phyloP scores from a whole-genome alignment of 2,329 filamentous ascomycete genomes.

The Pleomassaria siparia region DNA sequence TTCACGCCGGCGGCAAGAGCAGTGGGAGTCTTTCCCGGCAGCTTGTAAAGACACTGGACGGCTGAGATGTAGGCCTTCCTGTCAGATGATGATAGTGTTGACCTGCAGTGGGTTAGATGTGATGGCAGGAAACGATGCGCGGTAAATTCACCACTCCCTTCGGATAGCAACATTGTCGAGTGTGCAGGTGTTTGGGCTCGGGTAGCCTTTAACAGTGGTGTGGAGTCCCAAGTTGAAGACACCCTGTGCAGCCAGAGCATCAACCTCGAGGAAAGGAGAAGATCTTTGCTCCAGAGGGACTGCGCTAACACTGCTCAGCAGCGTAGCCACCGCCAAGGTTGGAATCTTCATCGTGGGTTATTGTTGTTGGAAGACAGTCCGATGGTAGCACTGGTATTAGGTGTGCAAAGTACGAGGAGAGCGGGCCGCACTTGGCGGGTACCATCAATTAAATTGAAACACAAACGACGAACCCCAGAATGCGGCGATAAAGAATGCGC shows the following conservation, averaged over 20 bases:
- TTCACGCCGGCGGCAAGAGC: slow-evolving; percentile 31
- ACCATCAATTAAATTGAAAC: slow-evolving; percentile 12
- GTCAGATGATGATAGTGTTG: slow-evolving; percentile 25
- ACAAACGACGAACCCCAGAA: slow-evolving; percentile 14
- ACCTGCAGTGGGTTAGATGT: slow-evolving; percentile 16
- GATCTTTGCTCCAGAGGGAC: slow-evolving; percentile 19
- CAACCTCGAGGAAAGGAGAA: slow-evolving; percentile 21
- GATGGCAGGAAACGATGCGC: not conserved
- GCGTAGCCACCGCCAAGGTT: slow-evolving; percentile 13
- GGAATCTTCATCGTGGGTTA: slow-evolving; percentile 22
- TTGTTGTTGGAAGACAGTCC: not conserved
- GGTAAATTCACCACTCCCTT: slow-evolving; percentile 46
- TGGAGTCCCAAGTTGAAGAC: slow-evolving; percentile 37
- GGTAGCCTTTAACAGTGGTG: slow-evolving; percentile 24
- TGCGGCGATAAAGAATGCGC: slow-evolving; percentile 9
- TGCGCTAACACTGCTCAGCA: slow-evolving; percentile 19
- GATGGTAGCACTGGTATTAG: not conserved
- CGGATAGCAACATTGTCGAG: slow-evolving; percentile 43
- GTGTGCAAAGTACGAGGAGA: not conserved
- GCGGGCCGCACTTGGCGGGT: not conserved
- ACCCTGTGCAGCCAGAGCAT: slow-evolving; percentile 38
- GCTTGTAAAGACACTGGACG: slow-evolving; percentile 36
- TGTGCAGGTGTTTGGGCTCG: slow-evolving; percentile 34
- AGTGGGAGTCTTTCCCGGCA: slow-evolving; percentile 30
- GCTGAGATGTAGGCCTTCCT: slow-evolving; percentile 40